Evolutionary conservation across 176 grass and related monocot species (phyloP), one percentile per base, ranked within the genome.

Genomic region (Oryza glaberrima): DNA sequence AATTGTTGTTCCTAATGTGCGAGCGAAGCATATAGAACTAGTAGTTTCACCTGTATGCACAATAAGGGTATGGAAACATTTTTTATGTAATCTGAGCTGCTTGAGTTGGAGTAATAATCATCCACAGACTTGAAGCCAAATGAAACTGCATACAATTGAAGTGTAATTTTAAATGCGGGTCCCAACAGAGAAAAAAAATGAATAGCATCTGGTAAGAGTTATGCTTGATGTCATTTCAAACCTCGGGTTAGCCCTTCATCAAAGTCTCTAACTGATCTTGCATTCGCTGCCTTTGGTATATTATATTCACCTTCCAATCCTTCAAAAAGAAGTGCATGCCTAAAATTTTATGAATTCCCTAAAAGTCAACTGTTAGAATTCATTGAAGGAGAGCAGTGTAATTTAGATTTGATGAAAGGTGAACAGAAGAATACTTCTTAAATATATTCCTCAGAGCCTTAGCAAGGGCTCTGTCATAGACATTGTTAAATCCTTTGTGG

Each of bases 91-190:
- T 80, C 90, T 51, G 96, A 98, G 83, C 96, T 95, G 81, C 93
- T 92, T 64, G 96, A 98, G 75, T 95, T 95, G 43, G 84, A 90
- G 58, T 98, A 98, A 84, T 98, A 98, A 87, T 98, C 96, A 92
- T 98, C 96, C 63, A 90, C 93, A 23, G 96, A 98, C 74, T 92
- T 95, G 85, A 98, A 98, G 85, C 96, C 96, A 98, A 98, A 98
- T 69, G 96, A 95, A 83, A 98, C 96, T 95, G 86, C 80, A 87
- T 52, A 17, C 4, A 40, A n/a, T 72, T 64, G 30, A 82, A 77
- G 28, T 84, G 28, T 54, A 15, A 63, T 35, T 77, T 85, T 74
- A 35, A 74, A 64, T 61, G 81, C 69, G 44, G 16, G 23, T 69
- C 72, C 26, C n/a, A 60, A 75, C 63, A 86, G 12, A 16, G 25